Conservation (phyloP, 495 filamentous ascomycete species). For the Cercophora samala region DNA sequence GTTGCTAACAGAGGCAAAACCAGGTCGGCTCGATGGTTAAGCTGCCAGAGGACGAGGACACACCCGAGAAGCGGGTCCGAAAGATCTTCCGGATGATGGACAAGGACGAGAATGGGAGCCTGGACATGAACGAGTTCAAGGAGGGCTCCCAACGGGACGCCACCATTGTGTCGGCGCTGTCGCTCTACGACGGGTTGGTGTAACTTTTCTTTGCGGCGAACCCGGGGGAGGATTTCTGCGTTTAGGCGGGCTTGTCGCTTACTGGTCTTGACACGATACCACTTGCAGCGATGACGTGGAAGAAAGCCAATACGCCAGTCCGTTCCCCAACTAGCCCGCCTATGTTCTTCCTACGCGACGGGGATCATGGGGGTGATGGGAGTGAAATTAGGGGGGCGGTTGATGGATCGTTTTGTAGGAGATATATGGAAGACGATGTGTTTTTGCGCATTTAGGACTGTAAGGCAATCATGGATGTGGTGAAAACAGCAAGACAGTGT, state of each 20-base stretch:
- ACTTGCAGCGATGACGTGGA: background rate
- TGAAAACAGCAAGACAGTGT: background rate
- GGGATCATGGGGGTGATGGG: background rate
- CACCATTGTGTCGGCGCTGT: slow-evolving; percentile 97
- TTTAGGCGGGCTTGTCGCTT: background rate
- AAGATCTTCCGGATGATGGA: slow-evolving; percentile 99
- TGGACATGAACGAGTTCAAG: slow-evolving; percentile 96
- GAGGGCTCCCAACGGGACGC: slow-evolving; percentile 98
- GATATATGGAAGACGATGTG: background rate
- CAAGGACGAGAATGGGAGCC: slow-evolving; percentile 94
- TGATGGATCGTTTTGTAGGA: background rate
- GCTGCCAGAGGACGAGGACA: slow-evolving; percentile 96
- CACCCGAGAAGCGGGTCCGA: slow-evolving; percentile 92
- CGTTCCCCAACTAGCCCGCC: background rate
- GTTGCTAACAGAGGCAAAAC: slow-evolving; percentile 8
- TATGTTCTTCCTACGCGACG: background rate
- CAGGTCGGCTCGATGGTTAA: slow-evolving; percentile 99
- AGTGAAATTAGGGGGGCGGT: background rate
- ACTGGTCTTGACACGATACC: background rate
- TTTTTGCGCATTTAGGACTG: background rate
- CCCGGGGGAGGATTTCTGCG: background rate
- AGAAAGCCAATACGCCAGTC: background rate
- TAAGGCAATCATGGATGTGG: background rate
- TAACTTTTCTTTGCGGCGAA: slow-evolving; percentile 32
- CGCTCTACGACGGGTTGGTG: slow-evolving; percentile 92